Percentiles rank a stretch among this genome's conserved stretches.
These are phyloP conservation scores for Aaosphaeria arxii DNA, from an alignment of 2,329 filamentous ascomycete species.

Conservation along the genomic window DNA sequence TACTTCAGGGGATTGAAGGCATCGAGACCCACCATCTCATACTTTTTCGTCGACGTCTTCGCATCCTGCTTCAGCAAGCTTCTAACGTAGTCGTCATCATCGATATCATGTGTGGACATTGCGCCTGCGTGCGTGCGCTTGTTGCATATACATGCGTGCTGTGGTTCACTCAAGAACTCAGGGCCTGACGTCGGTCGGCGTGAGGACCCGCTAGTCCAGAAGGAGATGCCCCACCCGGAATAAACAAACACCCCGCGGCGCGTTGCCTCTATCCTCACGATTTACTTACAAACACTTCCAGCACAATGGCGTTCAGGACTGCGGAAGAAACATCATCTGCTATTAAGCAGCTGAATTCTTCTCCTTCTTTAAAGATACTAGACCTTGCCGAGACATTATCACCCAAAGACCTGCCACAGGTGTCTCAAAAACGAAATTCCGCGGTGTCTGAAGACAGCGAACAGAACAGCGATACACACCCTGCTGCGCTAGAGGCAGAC, in stretches of 20 bases:
- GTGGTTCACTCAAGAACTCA: no score
- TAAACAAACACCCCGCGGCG: no score
- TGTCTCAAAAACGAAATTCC: conserved; percentile 39
- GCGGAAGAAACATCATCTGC: conserved; percentile 10
- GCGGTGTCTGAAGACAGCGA: conserved; percentile 68
- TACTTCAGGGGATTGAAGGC: conserved; percentile 60
- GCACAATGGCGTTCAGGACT: no score
- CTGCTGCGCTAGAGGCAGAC: conserved; percentile 77
- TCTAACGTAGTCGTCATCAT: conserved; percentile 75
- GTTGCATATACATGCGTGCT: no score
- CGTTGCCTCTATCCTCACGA: no score
- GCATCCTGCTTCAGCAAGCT: conserved; percentile 78
- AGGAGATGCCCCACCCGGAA: no score
- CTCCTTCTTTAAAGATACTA: conserved; percentile 67
- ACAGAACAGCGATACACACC: conserved; percentile 62
- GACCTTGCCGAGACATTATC: conserved; percentile 73
- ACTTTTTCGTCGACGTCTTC: conserved; percentile 67
- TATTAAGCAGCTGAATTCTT: conserved; percentile 55
- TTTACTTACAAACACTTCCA: no score
- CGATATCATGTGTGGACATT: conserved; percentile 19
- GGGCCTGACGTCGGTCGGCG: no score
- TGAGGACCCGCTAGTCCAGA: no score
- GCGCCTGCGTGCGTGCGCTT: background rate
- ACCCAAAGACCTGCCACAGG: conserved; percentile 45
- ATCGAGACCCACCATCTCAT: conserved; percentile 70